These are phyloP conservation scores for Alternaria brassicicola DNA, from an alignment of 2,329 filamentous ascomycete genomes.

Conservation along the genomic window DNA sequence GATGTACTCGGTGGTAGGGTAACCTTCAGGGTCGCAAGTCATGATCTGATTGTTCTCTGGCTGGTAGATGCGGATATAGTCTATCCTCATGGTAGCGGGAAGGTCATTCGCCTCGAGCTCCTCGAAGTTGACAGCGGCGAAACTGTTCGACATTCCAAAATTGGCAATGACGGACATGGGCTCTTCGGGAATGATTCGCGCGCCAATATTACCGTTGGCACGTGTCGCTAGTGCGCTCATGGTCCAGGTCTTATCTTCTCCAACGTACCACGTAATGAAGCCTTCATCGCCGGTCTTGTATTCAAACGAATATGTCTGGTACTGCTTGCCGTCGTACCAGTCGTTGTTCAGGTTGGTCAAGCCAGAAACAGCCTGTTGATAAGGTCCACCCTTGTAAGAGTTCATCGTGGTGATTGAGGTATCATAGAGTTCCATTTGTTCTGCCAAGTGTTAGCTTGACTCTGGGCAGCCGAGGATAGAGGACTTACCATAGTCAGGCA, in stretches of 20 bases:
- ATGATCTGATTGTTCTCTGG: conserved; percentile 62
- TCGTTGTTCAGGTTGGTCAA: conserved; percentile 62
- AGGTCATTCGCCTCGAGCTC: conserved; percentile 57
- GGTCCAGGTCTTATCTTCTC: conserved; percentile 68
- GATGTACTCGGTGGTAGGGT: conserved; percentile 72
- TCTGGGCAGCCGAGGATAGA: background rate
- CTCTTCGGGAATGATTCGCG: conserved; percentile 68
- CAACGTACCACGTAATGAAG: conserved; percentile 72
- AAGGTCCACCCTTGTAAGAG: conserved; percentile 60
- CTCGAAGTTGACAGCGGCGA: conserved; percentile 65
- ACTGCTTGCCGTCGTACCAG: conserved; percentile 63
- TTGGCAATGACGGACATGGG: conserved; percentile 72
- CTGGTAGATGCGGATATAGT: conserved; percentile 75
- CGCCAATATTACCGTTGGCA: conserved; percentile 72
- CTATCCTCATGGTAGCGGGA: conserved; percentile 70
- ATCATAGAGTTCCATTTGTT: conserved; percentile 71
- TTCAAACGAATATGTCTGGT: conserved; percentile 64
- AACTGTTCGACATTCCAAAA: conserved; percentile 72
- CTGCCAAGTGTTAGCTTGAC: conserved; percentile 41
- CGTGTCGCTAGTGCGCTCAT: conserved; percentile 65
- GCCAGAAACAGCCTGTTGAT: conserved; percentile 61
- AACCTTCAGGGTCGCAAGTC: conserved; percentile 72
- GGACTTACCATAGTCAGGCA: conserved; percentile 59
- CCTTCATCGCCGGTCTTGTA: conserved; percentile 63
- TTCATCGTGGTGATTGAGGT: conserved; percentile 59